Evolutionary conservation across 2,329 filamentous ascomycete genomes (phyloP), one percentile per base, ranked within the genome.

Genomic region (Dactylellina haptotyla): DNA sequence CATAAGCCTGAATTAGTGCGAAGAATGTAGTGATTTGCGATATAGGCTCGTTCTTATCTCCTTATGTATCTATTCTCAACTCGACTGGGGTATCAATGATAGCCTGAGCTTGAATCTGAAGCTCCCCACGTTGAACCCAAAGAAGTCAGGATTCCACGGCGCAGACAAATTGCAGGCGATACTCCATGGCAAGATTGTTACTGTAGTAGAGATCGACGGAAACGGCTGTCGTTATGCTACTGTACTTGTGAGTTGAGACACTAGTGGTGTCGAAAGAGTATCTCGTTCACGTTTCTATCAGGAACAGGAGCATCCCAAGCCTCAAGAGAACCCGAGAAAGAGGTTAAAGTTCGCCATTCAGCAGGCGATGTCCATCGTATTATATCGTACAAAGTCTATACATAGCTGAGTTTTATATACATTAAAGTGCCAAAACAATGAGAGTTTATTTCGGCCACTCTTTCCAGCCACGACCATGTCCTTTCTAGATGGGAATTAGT

Each of bases 401-500:
- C 54, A 25, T 51, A 53, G 54, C 37, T 43, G 10, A 56, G 48
- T 8, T 34, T 4, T 71, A 71, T 72, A 72, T 72, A 72, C 59
- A 72, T 30, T 20, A 23, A n/a, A 34, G 5, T 16, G n/a, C n/a
- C n/a, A n/a, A n/a, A n/a, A 8, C 25, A 9, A 5, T 12, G 39
- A n/a, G 14, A 4, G 14, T 48, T 50, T 79, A 83, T 81, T 85
- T 89, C 77, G 89, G 89, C 85, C 87, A 91, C 80, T 90, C 89
- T 83, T 88, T 90, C 88, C 88, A 91, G 46, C 89, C 88, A 80
- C 88, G 84, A 78, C 89, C 89, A 81, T 91, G 89, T 76, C 89
- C 89, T 83, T 84, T 85, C 86, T 89, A 51, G 4, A 26, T n/a
- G n/a, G n/a, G n/a, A n/a, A 41, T 79, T 77, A 30, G 16, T 23